Evolutionary conservation across 1,284 basidiomycete species (phyloP).

Genomic region (Irpex rosettiformis): DNA sequence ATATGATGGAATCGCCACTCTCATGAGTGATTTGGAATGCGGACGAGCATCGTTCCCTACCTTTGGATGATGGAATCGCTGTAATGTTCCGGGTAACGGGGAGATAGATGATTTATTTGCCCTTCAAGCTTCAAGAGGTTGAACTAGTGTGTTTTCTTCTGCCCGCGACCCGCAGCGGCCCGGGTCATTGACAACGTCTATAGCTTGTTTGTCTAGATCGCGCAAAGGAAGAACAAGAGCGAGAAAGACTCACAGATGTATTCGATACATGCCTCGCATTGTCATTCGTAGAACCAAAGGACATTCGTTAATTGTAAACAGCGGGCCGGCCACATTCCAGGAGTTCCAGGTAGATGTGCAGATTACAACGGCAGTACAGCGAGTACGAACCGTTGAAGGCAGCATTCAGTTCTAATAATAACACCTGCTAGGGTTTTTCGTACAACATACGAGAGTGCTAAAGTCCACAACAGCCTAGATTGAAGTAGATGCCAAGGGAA

Average conservation of each 20-base stretch:
- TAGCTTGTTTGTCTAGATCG: not conserved
- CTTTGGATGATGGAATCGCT: too few relatives aligned
- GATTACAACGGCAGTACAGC: not conserved
- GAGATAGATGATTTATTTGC: not conserved
- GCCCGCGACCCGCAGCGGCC: too few relatives aligned
- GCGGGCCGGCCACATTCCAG: too few relatives aligned
- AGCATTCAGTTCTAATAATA: not conserved
- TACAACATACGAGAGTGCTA: too few relatives aligned
- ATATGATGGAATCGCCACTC: not conserved
- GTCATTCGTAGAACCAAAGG: too few relatives aligned
- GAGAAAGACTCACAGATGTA: too few relatives aligned
- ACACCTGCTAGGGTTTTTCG: not conserved
- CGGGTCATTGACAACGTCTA: not conserved
- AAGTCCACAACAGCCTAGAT: too few relatives aligned
- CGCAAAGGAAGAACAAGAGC: not conserved
- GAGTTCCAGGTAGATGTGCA: not conserved
- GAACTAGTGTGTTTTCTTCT: not conserved
- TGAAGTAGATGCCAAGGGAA: too few relatives aligned
- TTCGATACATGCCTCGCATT: too few relatives aligned
- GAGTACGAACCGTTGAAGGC: not conserved
- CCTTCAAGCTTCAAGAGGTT: not conserved
- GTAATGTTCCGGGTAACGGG: too few relatives aligned
- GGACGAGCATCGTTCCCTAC: not conserved
- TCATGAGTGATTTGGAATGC: not conserved
- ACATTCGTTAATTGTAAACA: too few relatives aligned